A percentile compares a stretch with the other conserved stretches of the same genome.
Evolutionary conservation across 83 land plant genomes (phyloP).

Genomic region (Larix sibirica): DNA sequence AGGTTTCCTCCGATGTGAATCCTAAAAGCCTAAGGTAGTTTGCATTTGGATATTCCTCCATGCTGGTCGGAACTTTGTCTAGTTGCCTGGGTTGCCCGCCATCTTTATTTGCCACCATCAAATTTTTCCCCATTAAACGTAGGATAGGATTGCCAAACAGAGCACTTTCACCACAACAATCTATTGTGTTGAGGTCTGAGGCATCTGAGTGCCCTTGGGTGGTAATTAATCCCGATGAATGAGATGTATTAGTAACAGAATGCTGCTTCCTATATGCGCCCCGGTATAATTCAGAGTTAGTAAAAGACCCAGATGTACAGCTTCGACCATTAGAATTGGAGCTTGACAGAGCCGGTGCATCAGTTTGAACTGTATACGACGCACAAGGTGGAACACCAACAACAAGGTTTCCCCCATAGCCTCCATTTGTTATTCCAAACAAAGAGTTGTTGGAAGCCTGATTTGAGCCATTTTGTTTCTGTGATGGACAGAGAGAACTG

Average conservation of each 20-base stretch:
- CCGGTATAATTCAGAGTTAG: neutral
- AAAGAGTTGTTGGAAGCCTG: neutral
- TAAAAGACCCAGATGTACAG: neutral
- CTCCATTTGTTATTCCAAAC: neutral
- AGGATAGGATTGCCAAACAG: slow-evolving; percentile 37
- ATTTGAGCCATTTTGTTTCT: slow-evolving; percentile 2
- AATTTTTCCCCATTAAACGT: slow-evolving; percentile 72
- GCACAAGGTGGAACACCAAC: slow-evolving; percentile 8
- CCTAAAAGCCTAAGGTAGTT: slow-evolving; percentile 22
- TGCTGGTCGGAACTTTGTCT: neutral
- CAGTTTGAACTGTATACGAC: neutral
- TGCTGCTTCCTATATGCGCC: neutral
- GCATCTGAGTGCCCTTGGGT: neutral
- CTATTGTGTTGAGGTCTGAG: neutral
- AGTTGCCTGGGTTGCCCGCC: slow-evolving; percentile 21
- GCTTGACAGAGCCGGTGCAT: neutral
- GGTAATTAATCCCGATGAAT: slow-evolving; percentile 5
- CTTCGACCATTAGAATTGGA: neutral
- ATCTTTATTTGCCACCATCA: slow-evolving; percentile 57
- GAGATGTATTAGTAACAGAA: no score
- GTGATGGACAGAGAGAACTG: neutral
- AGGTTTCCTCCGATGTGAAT: slow-evolving; percentile 15
- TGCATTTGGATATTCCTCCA: slow-evolving; percentile 11
- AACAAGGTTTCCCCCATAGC: slow-evolving; percentile 6
- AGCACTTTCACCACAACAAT: slow-evolving; percentile 1